A percentile compares a stretch with the other conserved stretches of the same genome.
Conservation (phyloP, 1,139 yeast species). For the Saccharomyces hybrid region DNA sequence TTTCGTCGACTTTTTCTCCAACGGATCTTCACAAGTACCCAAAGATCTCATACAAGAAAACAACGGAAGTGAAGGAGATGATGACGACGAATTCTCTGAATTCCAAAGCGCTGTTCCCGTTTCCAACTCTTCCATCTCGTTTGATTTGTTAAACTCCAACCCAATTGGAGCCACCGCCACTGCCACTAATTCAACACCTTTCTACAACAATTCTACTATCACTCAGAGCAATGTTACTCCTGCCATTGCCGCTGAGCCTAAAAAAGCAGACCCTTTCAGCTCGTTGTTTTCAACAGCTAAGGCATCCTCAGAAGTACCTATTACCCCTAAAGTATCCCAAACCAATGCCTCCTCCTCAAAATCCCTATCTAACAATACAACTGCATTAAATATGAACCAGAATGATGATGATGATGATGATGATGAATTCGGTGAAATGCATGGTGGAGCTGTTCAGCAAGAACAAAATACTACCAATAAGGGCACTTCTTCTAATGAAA, state of each 20-base stretch:
- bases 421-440: constrained; percentile 29
- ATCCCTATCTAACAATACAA: constrained; percentile 3
- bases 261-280: constrained; percentile 69
- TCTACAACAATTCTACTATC: constrained; percentile 5
- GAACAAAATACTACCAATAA: not conserved
- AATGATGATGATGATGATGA: constrained; percentile 21
- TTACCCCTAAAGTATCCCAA: not conserved
- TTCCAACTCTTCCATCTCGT: constrained; percentile 14
- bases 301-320: constrained; percentile 24
- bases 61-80: constrained; percentile 38
- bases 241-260: constrained; percentile 29
- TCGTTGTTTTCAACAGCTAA: constrained; percentile 71
- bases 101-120: constrained; percentile 71
- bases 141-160: constrained; percentile 7
- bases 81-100: constrained; percentile 89
- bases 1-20: constrained; percentile 30
- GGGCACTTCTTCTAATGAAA: not conserved
- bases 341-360: constrained; percentile 6
- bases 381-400: constrained; percentile 7
- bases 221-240: constrained; percentile 24
- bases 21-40: not conserved
- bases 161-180: constrained; percentile 10
- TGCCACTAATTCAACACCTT: constrained; percentile 4
- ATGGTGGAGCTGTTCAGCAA: not conserved
- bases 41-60: not conserved